phyloP scores from a whole-genome alignment of 164 flowering plant genomes.

The Macadamia integrifolia region DNA sequence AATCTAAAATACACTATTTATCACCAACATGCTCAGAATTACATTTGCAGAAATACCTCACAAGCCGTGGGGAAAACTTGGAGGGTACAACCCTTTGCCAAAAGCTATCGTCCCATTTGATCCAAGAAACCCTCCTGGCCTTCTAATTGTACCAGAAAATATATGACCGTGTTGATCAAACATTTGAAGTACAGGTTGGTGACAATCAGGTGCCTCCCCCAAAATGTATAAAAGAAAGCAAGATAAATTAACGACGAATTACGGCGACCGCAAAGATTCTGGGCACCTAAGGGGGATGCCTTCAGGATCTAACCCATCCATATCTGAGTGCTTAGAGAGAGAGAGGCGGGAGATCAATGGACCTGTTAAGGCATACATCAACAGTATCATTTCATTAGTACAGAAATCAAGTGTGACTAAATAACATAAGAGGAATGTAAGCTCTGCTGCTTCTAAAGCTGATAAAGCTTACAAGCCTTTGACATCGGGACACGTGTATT shows the following conservation, averaged over 20 bases:
- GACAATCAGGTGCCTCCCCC: background rate
- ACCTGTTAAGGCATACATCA: constrained; percentile 6
- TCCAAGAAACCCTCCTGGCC: background rate
- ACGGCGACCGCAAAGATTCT: constrained; percentile 22
- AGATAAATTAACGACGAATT: background rate
- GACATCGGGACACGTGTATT: no score
- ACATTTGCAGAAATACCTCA: background rate
- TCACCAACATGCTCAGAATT: background rate
- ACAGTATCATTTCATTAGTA: background rate
- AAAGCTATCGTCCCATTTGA: background rate
- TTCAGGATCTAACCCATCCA: constrained; percentile 33
- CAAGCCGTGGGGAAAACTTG: no score
- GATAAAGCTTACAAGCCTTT: no score
- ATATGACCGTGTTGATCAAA: background rate
- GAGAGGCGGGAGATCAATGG: constrained; percentile 9
- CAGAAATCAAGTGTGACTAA: background rate
- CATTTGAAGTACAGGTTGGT: background rate
- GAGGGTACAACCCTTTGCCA: no score
- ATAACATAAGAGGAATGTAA: no score
- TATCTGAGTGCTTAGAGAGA: constrained; percentile 29
- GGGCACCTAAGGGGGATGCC: constrained; percentile 36
- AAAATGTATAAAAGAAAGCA: background rate
- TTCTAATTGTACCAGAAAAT: no score
- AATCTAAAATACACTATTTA: background rate
- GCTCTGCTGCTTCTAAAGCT: no score